Percentiles rank a stretch among this genome's conserved stretches.
phyloP scores from a whole-genome alignment of 169 alveolate species.

The Cryptosporidium canis region DNA sequence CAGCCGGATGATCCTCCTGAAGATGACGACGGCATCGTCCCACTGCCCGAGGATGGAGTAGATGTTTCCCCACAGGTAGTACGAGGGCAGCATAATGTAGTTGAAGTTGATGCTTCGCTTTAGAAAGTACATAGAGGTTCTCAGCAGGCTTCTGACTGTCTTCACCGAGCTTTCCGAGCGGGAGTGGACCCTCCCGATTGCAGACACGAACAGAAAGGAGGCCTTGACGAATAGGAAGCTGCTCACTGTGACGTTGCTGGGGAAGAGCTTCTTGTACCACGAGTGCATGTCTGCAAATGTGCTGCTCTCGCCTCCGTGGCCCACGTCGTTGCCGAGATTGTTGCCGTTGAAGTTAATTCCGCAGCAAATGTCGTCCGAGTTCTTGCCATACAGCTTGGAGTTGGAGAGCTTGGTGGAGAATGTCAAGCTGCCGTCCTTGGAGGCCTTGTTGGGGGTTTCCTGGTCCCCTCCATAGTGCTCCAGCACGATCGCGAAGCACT shows the following conservation, averaged over 20 bases:
- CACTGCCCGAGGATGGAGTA: conserved; percentile 49
- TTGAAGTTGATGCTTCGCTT: conserved; percentile 54
- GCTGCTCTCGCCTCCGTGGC: conserved; percentile 2
- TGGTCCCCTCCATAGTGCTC: conserved; percentile 27
- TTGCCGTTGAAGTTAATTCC: conserved; percentile 39
- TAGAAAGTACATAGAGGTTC: conserved; percentile 59
- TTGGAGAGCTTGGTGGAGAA: conserved; percentile 35
- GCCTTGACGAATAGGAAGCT: conserved; percentile 39
- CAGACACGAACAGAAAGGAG: conserved; percentile 27
- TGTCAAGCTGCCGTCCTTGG: conserved; percentile 40
- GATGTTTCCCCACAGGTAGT: conserved; percentile 59
- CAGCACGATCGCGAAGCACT: not conserved
- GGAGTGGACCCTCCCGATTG: conserved; percentile 27
- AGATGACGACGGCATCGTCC: conserved; percentile 63
- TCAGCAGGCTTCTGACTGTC: conserved; percentile 16
- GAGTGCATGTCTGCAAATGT: not conserved
- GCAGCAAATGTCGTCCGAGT: conserved; percentile 42
- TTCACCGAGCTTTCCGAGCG: not conserved
- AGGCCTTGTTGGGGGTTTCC: conserved; percentile 12
- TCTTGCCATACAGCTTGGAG: conserved; percentile 25
- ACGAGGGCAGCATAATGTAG: conserved; percentile 37
- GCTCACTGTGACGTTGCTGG: conserved; percentile 25
- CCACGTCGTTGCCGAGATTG: not conserved
- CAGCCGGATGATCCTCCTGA: conserved; percentile 50
- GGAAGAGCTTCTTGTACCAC: conserved; percentile 51